Conservation (phyloP, 331 rosid genomes). For the Quercus phellos region DNA sequence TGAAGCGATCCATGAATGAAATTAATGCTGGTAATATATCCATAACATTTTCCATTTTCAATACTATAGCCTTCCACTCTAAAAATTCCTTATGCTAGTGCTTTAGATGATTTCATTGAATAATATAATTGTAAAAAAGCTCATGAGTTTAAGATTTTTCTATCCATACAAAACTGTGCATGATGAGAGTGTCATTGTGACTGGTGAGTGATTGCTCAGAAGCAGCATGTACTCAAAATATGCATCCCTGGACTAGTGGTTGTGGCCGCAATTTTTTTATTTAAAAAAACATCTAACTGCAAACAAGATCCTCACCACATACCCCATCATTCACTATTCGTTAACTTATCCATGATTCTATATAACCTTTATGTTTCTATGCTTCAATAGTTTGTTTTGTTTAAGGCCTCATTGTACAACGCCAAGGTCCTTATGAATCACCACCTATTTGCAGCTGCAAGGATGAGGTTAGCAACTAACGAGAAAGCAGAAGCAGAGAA, state of each 20-base stretch:
- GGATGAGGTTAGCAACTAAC: slow-evolving; percentile 74
- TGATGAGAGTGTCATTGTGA: background rate
- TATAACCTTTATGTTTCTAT: background rate
- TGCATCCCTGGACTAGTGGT: background rate
- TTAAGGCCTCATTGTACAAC: background rate
- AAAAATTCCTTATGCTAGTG: too few relatives aligned
- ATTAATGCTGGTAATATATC: slow-evolving; percentile 60
- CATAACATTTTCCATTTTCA: background rate
- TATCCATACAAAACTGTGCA: background rate
- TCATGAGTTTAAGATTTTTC: too few relatives aligned
- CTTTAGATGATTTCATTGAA: too few relatives aligned
- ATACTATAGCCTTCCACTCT: background rate
- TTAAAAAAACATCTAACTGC: background rate
- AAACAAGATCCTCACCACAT: background rate
- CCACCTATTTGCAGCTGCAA: slow-evolving; percentile 49
- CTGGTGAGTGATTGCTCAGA: background rate
- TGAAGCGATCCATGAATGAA: slow-evolving; percentile 78
- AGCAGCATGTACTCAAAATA: background rate
- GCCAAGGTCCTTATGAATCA: background rate
- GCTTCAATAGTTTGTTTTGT: background rate
- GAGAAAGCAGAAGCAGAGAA: slow-evolving; percentile 89
- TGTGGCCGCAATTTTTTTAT: background rate
- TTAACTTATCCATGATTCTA: background rate
- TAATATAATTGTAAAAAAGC: too few relatives aligned
- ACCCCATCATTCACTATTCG: background rate